Evolutionary conservation across 768 basidiomycete genomes (phyloP), one percentile per base, ranked within the genome.

Genomic region (Mycena metata): DNA sequence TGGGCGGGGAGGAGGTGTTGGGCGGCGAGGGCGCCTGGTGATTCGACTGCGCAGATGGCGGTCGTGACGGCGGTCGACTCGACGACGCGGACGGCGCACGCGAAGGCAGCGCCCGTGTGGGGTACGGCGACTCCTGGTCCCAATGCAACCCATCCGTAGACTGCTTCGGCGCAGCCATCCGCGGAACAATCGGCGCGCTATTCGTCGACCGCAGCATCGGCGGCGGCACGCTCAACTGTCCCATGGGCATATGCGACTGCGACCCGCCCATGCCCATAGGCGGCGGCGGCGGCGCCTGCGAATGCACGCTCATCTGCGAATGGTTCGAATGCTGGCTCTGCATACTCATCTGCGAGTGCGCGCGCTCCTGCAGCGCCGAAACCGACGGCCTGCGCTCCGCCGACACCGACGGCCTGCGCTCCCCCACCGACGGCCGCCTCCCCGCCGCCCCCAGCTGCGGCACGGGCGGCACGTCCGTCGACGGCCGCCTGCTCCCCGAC

Each of bases 121-220:
- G 89, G 78, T 92, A 91, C 24, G 88, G 89, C 1, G 90, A 87
- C 69, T 94, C 91, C 71, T 92, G 91, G 77, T 95, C 89, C 78
- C 91, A 91, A 55, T 87, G 85, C 62, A 92, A 81, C 21, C 84
- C 83, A 69, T 87, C 86, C 46, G 85, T 67, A 33, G 78, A 75
- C 39, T 73, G 73, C 17, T 77, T 71, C 72, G 73, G 59, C 43
- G 82, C 79, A 52, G 83, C 72, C 81, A 83, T 81, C 74, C 83
- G 79, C 30, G 83, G 78, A 52, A 82, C 75, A 47, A 84, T 84
- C n/a, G 83, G 83, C 36, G 74, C 75, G 54, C 71, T 73, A 52
- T 74, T 77, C 59, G 60, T 54, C 57, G 71, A 58, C n/a, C 60
- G 69, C 39, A 66, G 55, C 65, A 71, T 71, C 39, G 70, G 69